Evolutionary conservation across 2,329 filamentous ascomycete species (phyloP).

Genomic region (Arthrinium puccinioides): DNA sequence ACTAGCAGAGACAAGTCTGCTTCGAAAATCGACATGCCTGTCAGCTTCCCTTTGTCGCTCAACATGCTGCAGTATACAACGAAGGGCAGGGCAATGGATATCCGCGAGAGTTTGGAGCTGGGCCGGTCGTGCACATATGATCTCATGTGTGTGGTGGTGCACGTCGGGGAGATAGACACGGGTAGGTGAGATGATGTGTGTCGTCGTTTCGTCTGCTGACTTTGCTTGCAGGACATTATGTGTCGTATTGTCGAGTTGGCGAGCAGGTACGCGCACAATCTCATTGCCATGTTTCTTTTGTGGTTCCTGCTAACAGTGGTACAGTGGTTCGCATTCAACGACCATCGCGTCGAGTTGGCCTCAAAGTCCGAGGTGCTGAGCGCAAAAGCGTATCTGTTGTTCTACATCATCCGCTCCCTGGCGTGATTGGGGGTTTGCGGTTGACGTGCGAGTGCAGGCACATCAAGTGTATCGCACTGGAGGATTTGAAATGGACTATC

Average conservation of each 20-base stretch:
- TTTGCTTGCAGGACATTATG: slow-evolving; percentile 70
- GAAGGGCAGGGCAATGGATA: slow-evolving; percentile 45
- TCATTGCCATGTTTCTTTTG: slow-evolving; percentile 1
- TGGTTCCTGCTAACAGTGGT: slow-evolving; percentile 7
- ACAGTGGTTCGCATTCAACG: slow-evolving; percentile 93
- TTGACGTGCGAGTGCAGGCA: no score
- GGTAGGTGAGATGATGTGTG: no score
- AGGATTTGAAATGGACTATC: no score
- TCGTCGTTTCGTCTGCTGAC: no score
- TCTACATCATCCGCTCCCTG: slow-evolving; percentile 62
- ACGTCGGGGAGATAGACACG: slow-evolving; percentile 87
- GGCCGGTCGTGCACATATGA: slow-evolving; percentile 72
- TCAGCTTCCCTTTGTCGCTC: slow-evolving; percentile 78
- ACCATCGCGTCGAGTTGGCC: slow-evolving; percentile 83
- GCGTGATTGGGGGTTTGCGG: neutral
- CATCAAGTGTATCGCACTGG: no score
- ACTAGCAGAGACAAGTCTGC: slow-evolving; percentile 59
- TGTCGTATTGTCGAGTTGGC: slow-evolving; percentile 78
- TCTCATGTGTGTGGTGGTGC: slow-evolving; percentile 81
- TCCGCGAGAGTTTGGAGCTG: slow-evolving; percentile 45
- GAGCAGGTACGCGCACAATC: slow-evolving; percentile 47
- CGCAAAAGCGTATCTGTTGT: slow-evolving; percentile 83
- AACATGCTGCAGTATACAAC: slow-evolving; percentile 90
- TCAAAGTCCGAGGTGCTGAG: slow-evolving; percentile 77
- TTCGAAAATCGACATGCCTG: slow-evolving; percentile 80